These are phyloP conservation scores for Xerocomellus intermedius DNA, from an alignment of 768 basidiomycete species.

Conservation along the genomic window DNA sequence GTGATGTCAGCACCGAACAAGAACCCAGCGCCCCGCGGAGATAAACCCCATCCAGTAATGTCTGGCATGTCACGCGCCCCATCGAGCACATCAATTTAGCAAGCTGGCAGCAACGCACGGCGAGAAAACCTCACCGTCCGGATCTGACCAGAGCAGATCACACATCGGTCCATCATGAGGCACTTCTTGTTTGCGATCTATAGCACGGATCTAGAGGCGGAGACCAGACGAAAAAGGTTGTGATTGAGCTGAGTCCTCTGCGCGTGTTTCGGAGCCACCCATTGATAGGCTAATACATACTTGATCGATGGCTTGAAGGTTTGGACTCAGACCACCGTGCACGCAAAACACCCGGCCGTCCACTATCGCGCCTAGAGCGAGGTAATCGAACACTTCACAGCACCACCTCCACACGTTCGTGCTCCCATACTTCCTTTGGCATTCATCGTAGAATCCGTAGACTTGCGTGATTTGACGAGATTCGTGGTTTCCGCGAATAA, in stretches of 20 bases:
- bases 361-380: slow-evolving; percentile 92
- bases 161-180: slow-evolving; percentile 99
- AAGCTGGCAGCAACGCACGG: slow-evolving; percentile 4
- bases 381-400: slow-evolving; percentile 97
- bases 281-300: slow-evolving; percentile 41
- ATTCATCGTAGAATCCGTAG: slow-evolving; percentile 94
- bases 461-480: slow-evolving; percentile 97
- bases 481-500: slow-evolving; percentile 98
- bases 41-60: slow-evolving; percentile 92
- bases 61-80: slow-evolving; percentile 43
- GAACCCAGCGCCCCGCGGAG: slow-evolving; percentile 96
- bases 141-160: slow-evolving; percentile 98
- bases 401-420: slow-evolving; percentile 98
- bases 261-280: slow-evolving; percentile 20
- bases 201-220: slow-evolving; percentile 73
- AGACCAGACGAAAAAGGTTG: slow-evolving; percentile 19
- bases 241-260: slow-evolving; percentile 17
- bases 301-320: slow-evolving; percentile 84
- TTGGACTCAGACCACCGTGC: slow-evolving; percentile 93
- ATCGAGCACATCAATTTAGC: slow-evolving; percentile 25
- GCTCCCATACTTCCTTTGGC: slow-evolving; percentile 91
- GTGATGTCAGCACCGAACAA: slow-evolving; percentile 93
- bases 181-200: slow-evolving; percentile 96
- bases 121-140: slow-evolving; percentile 65
- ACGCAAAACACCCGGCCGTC: slow-evolving; percentile 97